phyloP scores from a whole-genome alignment of 768 basidiomycete genomes.

The Wakefieldia striispora region DNA sequence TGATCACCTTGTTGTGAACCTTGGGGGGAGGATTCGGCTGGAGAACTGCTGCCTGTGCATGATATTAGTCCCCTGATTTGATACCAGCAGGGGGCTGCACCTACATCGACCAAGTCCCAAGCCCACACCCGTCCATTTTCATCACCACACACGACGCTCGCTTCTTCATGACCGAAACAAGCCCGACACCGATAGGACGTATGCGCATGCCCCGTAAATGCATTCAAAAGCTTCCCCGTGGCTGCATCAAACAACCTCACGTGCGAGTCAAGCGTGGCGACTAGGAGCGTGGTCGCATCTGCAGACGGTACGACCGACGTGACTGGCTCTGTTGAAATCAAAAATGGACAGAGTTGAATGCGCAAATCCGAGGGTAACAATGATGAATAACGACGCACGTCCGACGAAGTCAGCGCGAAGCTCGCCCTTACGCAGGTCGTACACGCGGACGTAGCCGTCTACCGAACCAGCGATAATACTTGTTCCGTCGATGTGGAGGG shows the following conservation, averaged over 20 bases:
- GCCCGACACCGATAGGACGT: constrained; percentile 75
- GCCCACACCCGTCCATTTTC: constrained; percentile 87
- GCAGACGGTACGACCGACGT: constrained; percentile 78
- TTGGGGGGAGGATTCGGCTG: constrained; percentile 73
- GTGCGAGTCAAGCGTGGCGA: constrained; percentile 80
- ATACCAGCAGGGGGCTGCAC: constrained; percentile 17
- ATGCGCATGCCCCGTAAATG: constrained; percentile 77
- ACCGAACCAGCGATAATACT: constrained; percentile 81
- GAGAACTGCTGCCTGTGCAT: constrained; percentile 61
- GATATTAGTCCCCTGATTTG: constrained; percentile 2
- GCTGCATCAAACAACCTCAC: constrained; percentile 82
- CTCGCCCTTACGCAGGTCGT: constrained; percentile 93
- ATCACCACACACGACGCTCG: constrained; percentile 81
- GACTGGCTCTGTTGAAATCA: constrained; percentile 64
- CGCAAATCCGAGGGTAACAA: neutral
- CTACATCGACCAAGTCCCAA: constrained; percentile 91
- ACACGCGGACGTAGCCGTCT: constrained; percentile 89
- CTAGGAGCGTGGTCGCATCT: constrained; percentile 78
- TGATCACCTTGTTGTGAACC: constrained; percentile 80
- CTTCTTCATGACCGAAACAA: constrained; percentile 83
- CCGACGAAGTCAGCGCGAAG: constrained; percentile 88
- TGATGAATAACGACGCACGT: constrained; percentile 49
- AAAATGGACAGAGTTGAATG: neutral
- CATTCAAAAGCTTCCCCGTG: constrained; percentile 82
- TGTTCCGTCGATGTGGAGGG: constrained; percentile 63